These are phyloP conservation scores for Capillidium rhysosporum DNA, from an alignment of 371 early-diverging fungal species.

Conservation along the genomic window DNA sequence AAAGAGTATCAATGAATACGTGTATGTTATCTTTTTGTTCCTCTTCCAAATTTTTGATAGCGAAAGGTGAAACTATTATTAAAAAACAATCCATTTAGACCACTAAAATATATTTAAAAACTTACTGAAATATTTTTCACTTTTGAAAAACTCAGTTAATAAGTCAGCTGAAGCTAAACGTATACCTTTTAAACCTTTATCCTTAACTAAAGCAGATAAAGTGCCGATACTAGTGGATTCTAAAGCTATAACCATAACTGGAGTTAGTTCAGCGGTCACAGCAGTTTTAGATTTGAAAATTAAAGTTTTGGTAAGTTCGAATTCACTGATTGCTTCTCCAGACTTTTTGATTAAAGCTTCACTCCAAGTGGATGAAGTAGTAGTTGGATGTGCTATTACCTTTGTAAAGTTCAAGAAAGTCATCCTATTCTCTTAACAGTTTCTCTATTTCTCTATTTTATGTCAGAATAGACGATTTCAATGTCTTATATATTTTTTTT, in stretches of 20 bases:
- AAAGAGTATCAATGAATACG: conserved; percentile 29
- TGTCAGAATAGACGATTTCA: too few relatives aligned
- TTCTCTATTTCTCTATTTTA: too few relatives aligned
- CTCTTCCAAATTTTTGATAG: conserved; percentile 25
- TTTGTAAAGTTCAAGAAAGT: too few relatives aligned
- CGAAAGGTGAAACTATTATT: conserved; percentile 32
- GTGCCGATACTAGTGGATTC: conserved; percentile 23
- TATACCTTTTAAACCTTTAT: conserved; percentile 38
- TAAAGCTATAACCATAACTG: conserved; percentile 37
- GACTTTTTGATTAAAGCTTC: too few relatives aligned
- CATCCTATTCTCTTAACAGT: too few relatives aligned
- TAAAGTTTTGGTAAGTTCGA: conserved; percentile 28
- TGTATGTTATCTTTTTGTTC: conserved; percentile 21
- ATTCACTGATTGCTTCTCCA: too few relatives aligned
- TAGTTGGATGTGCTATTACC: too few relatives aligned
- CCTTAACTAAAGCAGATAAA: conserved; percentile 28
- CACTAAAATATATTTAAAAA: not conserved
- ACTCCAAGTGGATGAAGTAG: too few relatives aligned
- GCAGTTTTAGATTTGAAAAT: conserved; percentile 51
- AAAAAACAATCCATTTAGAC: not conserved
- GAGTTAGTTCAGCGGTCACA: conserved; percentile 33
- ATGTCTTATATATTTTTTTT: too few relatives aligned
- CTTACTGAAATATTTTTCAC: conserved; percentile 22
- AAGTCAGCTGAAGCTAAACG: conserved; percentile 42
- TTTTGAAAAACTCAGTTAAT: conserved; percentile 23